phyloP scores from a whole-genome alignment of 2,329 filamentous ascomycete genomes.

The Zymoseptoria crescenta region DNA sequence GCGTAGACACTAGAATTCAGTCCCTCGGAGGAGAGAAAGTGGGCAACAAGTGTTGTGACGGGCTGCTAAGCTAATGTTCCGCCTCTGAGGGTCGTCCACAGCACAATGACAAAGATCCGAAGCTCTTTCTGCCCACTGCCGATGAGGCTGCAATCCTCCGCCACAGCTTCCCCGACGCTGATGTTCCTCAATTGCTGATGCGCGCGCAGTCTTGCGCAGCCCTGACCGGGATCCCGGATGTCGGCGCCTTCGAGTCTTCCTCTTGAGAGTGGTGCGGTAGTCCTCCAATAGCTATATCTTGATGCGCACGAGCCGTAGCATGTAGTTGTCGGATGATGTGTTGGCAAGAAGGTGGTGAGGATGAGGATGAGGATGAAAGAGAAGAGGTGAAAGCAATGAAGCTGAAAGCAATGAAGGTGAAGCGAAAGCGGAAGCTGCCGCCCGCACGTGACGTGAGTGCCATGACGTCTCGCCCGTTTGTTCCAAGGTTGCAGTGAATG shows the following conservation, averaged over 20 bases:
- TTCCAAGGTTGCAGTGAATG: neutral
- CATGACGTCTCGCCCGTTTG: neutral
- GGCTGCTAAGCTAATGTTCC: slow-evolving; percentile 42
- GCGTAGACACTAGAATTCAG: slow-evolving; percentile 5
- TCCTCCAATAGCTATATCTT: neutral
- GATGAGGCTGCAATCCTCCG: neutral
- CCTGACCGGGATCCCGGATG: neutral
- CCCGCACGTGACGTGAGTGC: neutral
- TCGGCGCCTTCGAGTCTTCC: neutral
- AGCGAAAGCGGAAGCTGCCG: neutral
- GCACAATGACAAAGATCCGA: slow-evolving; percentile 6
- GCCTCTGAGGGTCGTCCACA: neutral
- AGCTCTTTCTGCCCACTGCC: slow-evolving; percentile 26
- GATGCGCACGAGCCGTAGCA: neutral
- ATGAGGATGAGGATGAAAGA: neutral
- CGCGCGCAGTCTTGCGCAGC: neutral
- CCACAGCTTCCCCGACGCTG: slow-evolving; percentile 2
- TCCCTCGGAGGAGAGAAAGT: slow-evolving; percentile 16
- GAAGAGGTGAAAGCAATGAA: neutral
- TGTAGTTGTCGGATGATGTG: too few relatives aligned
- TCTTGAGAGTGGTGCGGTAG: neutral
- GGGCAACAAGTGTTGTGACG: slow-evolving; percentile 35
- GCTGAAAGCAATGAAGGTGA: neutral
- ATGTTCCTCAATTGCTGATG: neutral
- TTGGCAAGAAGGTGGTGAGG: neutral